Conservation (phyloP, 1,139 yeast species). For the Protomyces arabidopsidicola region DNA sequence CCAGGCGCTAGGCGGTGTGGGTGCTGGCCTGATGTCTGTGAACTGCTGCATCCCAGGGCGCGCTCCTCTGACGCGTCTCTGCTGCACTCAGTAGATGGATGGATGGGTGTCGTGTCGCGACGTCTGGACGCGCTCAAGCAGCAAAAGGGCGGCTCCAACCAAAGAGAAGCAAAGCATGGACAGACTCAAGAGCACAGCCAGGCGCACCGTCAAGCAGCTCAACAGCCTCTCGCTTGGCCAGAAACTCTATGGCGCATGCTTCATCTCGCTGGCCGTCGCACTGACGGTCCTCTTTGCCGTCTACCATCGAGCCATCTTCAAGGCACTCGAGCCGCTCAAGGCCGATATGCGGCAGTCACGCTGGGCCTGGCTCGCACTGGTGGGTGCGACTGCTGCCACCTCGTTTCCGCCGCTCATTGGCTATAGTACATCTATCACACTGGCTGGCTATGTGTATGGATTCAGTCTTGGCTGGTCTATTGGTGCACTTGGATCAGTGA, state of each 20-base stretch:
- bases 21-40: slow-evolving; percentile 17
- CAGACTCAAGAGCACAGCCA: neutral
- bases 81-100: neutral
- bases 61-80: neutral
- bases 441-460: slow-evolving; percentile 82
- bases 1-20: slow-evolving; percentile 14
- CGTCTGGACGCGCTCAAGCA: neutral
- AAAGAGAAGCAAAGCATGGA: neutral
- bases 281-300: slow-evolving; percentile 1
- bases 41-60: slow-evolving; percentile 9
- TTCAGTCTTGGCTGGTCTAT: slow-evolving; percentile 74
- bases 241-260: slow-evolving; percentile 1
- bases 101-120: neutral
- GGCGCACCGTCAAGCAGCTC: neutral
- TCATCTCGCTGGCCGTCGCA: neutral
- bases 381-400: slow-evolving; percentile 48
- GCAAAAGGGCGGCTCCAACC: neutral
- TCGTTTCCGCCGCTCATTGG: slow-evolving; percentile 89
- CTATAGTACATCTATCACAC: slow-evolving; percentile 49
- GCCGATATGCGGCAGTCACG: slow-evolving; percentile 27
- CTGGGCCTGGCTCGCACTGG: slow-evolving; percentile 55
- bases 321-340: slow-evolving; percentile 10
- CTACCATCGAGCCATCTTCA: slow-evolving; percentile 12
- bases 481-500: slow-evolving; percentile 60
- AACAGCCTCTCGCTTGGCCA: slow-evolving; percentile 3